Base-by-base conservation (phyloP, 768 basidiomycete species). In the Chalciporus chontae region DNA sequence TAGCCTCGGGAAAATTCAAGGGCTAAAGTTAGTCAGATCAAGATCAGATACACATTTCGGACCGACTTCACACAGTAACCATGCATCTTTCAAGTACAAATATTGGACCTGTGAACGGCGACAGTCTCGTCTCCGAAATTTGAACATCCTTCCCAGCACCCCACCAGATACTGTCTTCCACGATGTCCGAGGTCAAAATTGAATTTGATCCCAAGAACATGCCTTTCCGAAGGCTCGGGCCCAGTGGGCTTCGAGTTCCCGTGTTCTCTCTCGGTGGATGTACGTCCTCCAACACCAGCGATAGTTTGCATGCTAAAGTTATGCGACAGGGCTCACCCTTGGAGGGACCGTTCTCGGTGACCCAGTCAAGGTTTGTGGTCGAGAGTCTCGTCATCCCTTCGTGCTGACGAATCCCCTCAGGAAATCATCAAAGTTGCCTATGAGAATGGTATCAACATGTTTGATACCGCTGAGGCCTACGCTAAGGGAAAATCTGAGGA, bases 391-490 rank as follows among this genome's bases (percentile, higher is more conserved):
- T 21, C 11, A 14, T 4, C 40, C 56, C 8, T 54, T 37, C 8
- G 18, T 0, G 24, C 9, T 32, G 14, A 32, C 32, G 11, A 2
- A 32, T 17, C 9, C 10, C 37, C 23, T 26, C 48, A 75, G 69
- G 81, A 83, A 34, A 74, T 80, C 51, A 71, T 84, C 69, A 76
- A 76, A 61, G 64, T 71, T 8, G 79, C 78, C 14, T 80, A 72
- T 42, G 79, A 83, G 45, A 63, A 68, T 18, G 79, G 78, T 4
- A 72, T 79, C 64, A 78, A 77, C 61, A 70, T 74, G 65, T 73
- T 78, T 49, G 73, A 78, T 51, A 73, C 69, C 11, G 77, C 77
- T 0, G 76, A 78, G 50, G 61, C 62, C 11, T 77, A 78, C 48
- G 62, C 69, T 38, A 61, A 69, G 43, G 81, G 81, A n/a, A 64